Evolutionary conservation across 306 rosid genomes (phyloP), one percentile per base, ranked within the genome.

Genomic region (Pyrus communis): DNA sequence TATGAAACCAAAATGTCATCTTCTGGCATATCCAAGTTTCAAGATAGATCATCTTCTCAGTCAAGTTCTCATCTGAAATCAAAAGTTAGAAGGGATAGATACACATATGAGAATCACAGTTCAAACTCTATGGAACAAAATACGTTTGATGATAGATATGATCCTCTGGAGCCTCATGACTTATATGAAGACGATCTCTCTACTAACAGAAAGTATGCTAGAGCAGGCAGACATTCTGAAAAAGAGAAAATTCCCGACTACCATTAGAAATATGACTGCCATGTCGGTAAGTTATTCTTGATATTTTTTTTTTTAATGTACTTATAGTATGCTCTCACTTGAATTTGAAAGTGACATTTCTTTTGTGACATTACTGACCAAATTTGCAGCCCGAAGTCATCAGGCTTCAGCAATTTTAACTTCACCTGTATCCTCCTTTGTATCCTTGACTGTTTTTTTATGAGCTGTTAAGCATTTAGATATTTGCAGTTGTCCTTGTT

Each of bases 381-480:
- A 72, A 84, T 70, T 86, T 92, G 97, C 97, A 92, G 99, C 86
- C 80, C 69, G 70, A 83, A 75, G 88, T 79, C 83, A 75, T 72
- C 89, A 83, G 86, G 89, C 85, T 83, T 86, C 93, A 69, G 88
- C 86, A 82, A 75, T 86, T 82, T 80, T 84, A 75, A 81, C 85
- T 77, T 73, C 80, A 73, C 73, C 78, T 83, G 96, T 95, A 95
- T 95, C 97, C 99, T 89, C 84, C 88, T 81, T 84, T 90, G 97
- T 95, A 92, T 95, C 99, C 93, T 90, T 88, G 42, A 78, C 73
- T 73, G 69, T 38, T 89, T 82, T 75, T 18, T 22, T 54, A 35
- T 40, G 22, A n/a, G 61, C 21, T 60, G 67, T 59, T 67, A 74
- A 40, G 52, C 9, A 42, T 69, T 43, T 66, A 43, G 11, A 59